A percentile compares a stretch with the other conserved stretches of the same genome.
Conservation (phyloP, 805 yeast genomes). For the Ogataea siamensis region DNA sequence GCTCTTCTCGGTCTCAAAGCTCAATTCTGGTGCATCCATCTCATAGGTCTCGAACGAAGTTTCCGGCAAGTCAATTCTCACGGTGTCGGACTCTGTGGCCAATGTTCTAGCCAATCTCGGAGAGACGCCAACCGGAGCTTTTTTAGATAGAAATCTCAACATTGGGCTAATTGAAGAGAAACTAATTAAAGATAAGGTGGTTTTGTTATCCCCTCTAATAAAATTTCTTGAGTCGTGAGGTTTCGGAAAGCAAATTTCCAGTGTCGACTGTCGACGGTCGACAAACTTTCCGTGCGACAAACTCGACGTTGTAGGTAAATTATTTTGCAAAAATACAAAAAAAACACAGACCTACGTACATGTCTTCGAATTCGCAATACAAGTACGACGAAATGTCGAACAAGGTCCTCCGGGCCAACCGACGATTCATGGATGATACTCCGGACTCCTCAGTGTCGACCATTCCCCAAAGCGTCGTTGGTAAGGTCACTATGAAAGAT, state of each 20-base stretch:
- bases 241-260: constrained; percentile 26
- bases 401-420: constrained; percentile 63
- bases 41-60: constrained; percentile 83
- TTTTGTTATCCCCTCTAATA: constrained; percentile 7
- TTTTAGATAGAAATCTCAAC: constrained; percentile 12
- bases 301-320: constrained; percentile 3
- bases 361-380: constrained; percentile 34
- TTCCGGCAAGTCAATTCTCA: constrained; percentile 64
- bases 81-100: constrained; percentile 34
- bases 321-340: constrained; percentile 2
- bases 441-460: constrained; percentile 49
- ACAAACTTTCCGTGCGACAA: constrained; percentile 2
- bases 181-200: constrained; percentile 7
- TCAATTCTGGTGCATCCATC: constrained; percentile 67
- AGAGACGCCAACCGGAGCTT: constrained; percentile 8
- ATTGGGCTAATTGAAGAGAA: constrained; percentile 5
- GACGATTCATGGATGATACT: constrained; percentile 44
- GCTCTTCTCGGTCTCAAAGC: constrained; percentile 76
- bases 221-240: constrained; percentile 2
- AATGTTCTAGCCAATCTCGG: constrained; percentile 29
- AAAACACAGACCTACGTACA: constrained; percentile 1
- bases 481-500: constrained; percentile 63
- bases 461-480: constrained; percentile 70
- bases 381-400: constrained; percentile 75
- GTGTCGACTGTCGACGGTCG: constrained; percentile 12